Base-by-base conservation (phyloP, 2,329 filamentous ascomycete genomes). In the Colletotrichum euphorbiae region DNA sequence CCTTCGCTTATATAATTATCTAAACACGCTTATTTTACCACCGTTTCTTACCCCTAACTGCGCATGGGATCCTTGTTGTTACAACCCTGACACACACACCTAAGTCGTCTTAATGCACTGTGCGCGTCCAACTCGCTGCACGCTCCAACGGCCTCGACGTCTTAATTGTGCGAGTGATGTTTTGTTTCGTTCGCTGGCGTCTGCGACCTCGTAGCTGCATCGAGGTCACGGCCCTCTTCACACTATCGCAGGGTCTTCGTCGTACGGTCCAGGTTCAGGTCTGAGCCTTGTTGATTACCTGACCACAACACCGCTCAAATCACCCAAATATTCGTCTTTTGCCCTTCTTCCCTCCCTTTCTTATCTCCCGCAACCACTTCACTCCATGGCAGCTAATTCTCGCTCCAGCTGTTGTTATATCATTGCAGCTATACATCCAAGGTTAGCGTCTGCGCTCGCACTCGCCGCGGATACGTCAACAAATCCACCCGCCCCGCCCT, bases 221-320 rank as follows among this genome's bases (percentile, higher is more conserved):
- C n/a, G 13, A 15, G 48, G 36, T 42, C 21, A 33, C 55, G 15
- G 36, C 40, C 40, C 13, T 57, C 38, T 43, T 51, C 54, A 43
- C 54, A 36, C 17, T 13, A 38, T 56, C 38, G 38, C 38, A 38
- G 24, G 21, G 55, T 38, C 17, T 45, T 59, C n/a, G n/a, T n/a
- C n/a, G n/a, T 11, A 12, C 4, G 6, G 33, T 12, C 12, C 33
- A 38, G 33, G 33, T 13, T 11, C 24, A 38, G 33, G 33, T 31
- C 31, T 52, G 51, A 17, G 51, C n/a, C 50, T 52, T 19, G 13
- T 52, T 52, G 28, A 38, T 54, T 54, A 21, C 33, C 51, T 28
- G 4, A 24, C 31, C 51, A 42, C n/a, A 24, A 8, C 19, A 40
- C 24, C 33, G 31, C 6, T 19, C 50, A 33, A n/a, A 3, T 52